phyloP scores from a whole-genome alignment of 108 stramenopile species.

The Pseudonitzschia delicatissima region DNA sequence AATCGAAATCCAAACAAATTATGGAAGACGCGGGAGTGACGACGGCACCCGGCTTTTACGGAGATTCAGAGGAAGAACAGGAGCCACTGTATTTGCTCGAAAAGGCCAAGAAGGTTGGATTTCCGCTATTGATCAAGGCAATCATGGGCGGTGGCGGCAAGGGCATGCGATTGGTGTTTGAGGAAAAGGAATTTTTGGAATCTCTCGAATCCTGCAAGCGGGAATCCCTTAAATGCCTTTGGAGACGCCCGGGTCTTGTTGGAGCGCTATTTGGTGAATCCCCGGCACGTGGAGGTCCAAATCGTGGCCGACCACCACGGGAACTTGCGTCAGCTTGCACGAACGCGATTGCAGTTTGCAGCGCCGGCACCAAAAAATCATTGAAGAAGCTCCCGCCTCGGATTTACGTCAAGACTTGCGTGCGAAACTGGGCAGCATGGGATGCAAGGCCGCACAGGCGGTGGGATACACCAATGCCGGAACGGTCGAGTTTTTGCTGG shows the following conservation, averaged over 20 bases:
- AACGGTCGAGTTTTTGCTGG: conserved; percentile 96
- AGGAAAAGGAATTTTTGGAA: conserved; percentile 63
- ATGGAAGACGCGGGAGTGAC: conserved; percentile 86
- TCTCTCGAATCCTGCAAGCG: conserved; percentile 80
- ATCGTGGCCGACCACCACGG: conserved; percentile 73
- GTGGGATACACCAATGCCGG: conserved; percentile 91
- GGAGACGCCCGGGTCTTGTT: conserved; percentile 93
- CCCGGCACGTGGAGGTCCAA: conserved; percentile 98
- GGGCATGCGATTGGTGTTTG: conserved; percentile 95
- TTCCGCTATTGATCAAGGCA: conserved; percentile 99
- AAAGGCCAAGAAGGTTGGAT: conserved; percentile 90
- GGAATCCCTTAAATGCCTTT: conserved; percentile 90
- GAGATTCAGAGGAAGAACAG: conserved; percentile 40
- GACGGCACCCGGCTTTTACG: conserved; percentile 92
- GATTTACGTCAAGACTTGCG: conserved; percentile 73
- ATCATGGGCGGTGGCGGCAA: conserved; percentile 97
- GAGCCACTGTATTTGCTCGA: conserved; percentile 49
- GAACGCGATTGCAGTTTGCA: conserved; percentile 97
- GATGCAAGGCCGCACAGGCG: conserved; percentile 66
- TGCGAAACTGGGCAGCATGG: conserved; percentile 85
- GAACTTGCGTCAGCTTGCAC: conserved; percentile 65
- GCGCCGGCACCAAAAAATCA: conserved; percentile 97
- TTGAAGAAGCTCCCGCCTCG: conserved; percentile 91
- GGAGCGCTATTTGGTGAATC: conserved; percentile 95
- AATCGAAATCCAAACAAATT: conserved; percentile 90